Base-by-base conservation (phyloP, 2,329 filamentous ascomycete species). In the Pestalotiopsis sp. region DNA sequence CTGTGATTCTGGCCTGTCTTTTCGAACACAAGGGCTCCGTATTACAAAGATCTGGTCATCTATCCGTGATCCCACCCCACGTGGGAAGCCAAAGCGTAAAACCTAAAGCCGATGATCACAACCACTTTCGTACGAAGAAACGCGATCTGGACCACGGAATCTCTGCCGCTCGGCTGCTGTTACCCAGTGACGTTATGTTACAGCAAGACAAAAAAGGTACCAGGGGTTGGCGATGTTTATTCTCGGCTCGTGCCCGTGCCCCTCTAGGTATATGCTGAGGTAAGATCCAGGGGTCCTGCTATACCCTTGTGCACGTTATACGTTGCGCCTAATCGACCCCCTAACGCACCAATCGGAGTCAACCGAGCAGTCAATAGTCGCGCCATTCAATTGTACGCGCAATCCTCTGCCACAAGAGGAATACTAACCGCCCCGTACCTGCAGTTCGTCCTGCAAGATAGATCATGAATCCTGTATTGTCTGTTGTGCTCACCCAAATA, bases 331-430 rank as follows among this genome's bases (percentile, higher is more conserved):
- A 52, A 49, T 64, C 40, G n/a, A 38, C n/a, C 61, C 14, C 23
- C 38, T 25, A 20, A 23, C 12, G n/a, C n/a, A 20, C 40, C 61
- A 64, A 45, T 64, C 61, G 61, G 61, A 31, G n/a, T 13, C 40
- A 38, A 23, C 61, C 61, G 61, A 64, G 61, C 61, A 49, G 9
- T 64, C 61, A 52, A 64, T 64, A 64, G 61, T 64, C 61, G 61
- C 41, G 61, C 38, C 17, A 27, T 27, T 27, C 27, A 31, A n/a
- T 45, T 52, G 61, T 45, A 23, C 61, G 41, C 61, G 61, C 20
- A 45, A 64, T 49, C 38, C 41, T 31, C 41, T 64, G 20, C 61
- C 61, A 45, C 13, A 64, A 64, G 40, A 49, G 61, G 61, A 52
- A 64, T n/a, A 20, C 25, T 45, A 64, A 52, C 61, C 38, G 61